phyloP scores from a whole-genome alignment of 1,284 basidiomycete genomes.

The Apiotrichum sp. region DNA sequence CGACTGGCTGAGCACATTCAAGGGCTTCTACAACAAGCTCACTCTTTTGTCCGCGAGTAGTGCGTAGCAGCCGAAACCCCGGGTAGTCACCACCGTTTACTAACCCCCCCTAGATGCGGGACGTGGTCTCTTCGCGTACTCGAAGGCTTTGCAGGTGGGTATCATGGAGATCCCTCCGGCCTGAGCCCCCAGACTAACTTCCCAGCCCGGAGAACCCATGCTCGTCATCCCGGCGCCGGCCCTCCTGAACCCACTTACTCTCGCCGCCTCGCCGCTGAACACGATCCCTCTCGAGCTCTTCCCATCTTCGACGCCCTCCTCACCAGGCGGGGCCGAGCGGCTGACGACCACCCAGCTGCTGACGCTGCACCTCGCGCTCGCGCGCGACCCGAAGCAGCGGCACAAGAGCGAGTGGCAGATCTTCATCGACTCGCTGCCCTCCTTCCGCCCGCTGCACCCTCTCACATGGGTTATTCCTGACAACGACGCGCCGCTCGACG shows the following conservation, averaged over 20 bases:
- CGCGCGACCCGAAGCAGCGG: slow-evolving; percentile 47
- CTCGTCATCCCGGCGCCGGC: slow-evolving; percentile 64
- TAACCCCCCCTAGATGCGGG: slow-evolving; percentile 11
- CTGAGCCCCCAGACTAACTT: not conserved
- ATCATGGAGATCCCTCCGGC: not conserved
- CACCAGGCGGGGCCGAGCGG: slow-evolving; percentile 13
- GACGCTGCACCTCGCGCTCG: slow-evolving; percentile 58
- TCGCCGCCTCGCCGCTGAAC: slow-evolving; percentile 37
- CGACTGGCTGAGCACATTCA: slow-evolving; percentile 15
- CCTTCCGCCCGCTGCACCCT: slow-evolving; percentile 65
- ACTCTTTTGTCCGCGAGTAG: slow-evolving; percentile 4
- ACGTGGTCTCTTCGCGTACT: slow-evolving; percentile 20
- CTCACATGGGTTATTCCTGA: slow-evolving; percentile 59
- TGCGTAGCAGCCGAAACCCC: not conserved
- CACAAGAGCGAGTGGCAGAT: slow-evolving; percentile 56
- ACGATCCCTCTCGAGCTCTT: slow-evolving; percentile 34
- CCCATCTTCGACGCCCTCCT: slow-evolving; percentile 16
- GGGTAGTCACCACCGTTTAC: too few relatives aligned
- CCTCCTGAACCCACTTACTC: slow-evolving; percentile 63
- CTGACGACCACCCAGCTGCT: slow-evolving; percentile 51
- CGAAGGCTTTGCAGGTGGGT: slow-evolving; percentile 11
- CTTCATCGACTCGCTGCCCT: slow-evolving; percentile 68
- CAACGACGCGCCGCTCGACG: slow-evolving; percentile 9
- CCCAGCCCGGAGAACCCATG: slow-evolving; percentile 54
- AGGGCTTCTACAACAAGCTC: slow-evolving; percentile 19